Conservation (phyloP, 169 alveolate genomes). For the Plasmodium yoelii region DNA sequence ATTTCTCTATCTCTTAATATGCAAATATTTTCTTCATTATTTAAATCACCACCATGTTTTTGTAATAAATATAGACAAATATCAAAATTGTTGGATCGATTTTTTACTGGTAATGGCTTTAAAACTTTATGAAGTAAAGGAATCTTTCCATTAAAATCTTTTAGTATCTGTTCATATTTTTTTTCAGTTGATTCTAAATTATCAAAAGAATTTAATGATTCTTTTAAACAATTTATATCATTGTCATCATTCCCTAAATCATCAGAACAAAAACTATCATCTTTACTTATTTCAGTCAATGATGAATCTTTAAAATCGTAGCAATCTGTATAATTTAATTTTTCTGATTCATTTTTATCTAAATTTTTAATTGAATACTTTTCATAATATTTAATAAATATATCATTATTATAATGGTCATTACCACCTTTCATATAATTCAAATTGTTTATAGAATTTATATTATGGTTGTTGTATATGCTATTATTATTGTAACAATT, state of each 20-base stretch:
- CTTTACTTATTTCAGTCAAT: slow-evolving; percentile 55
- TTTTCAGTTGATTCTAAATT: slow-evolving; percentile 75
- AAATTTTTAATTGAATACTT: slow-evolving; percentile 44
- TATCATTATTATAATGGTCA: slow-evolving; percentile 43
- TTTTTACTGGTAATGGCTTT: slow-evolving; percentile 71
- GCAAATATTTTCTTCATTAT: slow-evolving; percentile 79
- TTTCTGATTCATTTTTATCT: slow-evolving; percentile 51
- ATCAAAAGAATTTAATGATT: slow-evolving; percentile 68
- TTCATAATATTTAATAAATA: slow-evolving; percentile 69
- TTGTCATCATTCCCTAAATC: slow-evolving; percentile 55
- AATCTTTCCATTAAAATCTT: slow-evolving; percentile 75
- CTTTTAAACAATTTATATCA: slow-evolving; percentile 38
- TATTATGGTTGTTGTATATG: slow-evolving; percentile 19
- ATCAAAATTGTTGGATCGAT: slow-evolving; percentile 74
- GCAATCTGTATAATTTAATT: slow-evolving; percentile 76
- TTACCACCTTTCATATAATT: slow-evolving; percentile 27
- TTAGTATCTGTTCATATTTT: slow-evolving; percentile 72
- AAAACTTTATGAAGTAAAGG: slow-evolving; percentile 76
- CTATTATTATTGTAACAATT: slow-evolving; percentile 9
- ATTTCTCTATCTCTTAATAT: slow-evolving; percentile 76
- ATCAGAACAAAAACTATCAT: slow-evolving; percentile 45
- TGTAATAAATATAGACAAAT: slow-evolving; percentile 75
- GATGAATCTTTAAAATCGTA: slow-evolving; percentile 69
- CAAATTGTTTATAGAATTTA: slow-evolving; percentile 54
- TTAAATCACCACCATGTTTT: slow-evolving; percentile 79